Evolutionary conservation across 2,329 filamentous ascomycete genomes (phyloP), one percentile per base, ranked within the genome.

Genomic region (Fusarium sororula): DNA sequence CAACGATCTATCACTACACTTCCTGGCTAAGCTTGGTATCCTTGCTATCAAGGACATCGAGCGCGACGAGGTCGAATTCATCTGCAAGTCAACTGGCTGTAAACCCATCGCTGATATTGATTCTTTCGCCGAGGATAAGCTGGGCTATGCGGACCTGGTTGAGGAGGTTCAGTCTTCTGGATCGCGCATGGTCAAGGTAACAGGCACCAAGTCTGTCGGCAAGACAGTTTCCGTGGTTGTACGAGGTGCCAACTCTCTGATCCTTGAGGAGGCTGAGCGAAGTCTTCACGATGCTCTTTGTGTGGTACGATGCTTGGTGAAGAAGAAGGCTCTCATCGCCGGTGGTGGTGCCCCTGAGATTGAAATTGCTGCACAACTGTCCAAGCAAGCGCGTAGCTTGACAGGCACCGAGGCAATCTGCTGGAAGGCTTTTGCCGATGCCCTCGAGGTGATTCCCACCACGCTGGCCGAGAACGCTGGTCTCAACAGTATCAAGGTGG

Each of bases 241-340:
- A 80, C 93, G 96, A 72, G 96, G 96, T 76, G 96, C 96, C 82
- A 99, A 99, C 88, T 90, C 88, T 68, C 88, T 99, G 75, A 98
- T 99, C 80, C 88, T 99, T 56, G 96, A 99, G 81, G 96, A 99
- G 85, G 97, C 96, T 2, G 96, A 98, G 88, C 94, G 96, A 79
- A 96, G 93, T 76, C 89, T 99, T 63, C 96, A 99, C 88, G 96
- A 99, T 80, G 96, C 96, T 37, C 94, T 98, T 74, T 99, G 96
- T 82, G 96, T 98, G 57, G 95, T 99, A 78, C 93, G 96, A 78
- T 99, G 96, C 82, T 86, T 99, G 70, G 96, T 99, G 77, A 99
- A 99, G 91, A 99, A 98, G 91, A 97, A 97, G 86, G 96, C 96
- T n/a, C 90, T 99, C 65, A 97, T 99, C 79, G 96, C 97, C 20